Evolutionary conservation across 2,329 filamentous ascomycete species (phyloP).

Genomic region (Golovinomyces cichoracearum): DNA sequence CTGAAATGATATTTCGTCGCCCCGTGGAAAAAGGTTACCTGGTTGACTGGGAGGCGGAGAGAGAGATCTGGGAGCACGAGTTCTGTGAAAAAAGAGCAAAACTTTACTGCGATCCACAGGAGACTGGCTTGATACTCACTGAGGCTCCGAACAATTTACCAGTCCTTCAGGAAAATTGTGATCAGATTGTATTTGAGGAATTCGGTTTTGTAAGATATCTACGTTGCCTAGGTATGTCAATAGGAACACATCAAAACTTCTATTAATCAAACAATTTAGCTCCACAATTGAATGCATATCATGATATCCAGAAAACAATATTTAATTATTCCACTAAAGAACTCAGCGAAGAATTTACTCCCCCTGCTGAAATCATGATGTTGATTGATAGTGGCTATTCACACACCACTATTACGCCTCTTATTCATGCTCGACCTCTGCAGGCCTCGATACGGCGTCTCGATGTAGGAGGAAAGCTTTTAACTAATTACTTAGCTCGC

Average conservation of each 20-base stretch:
- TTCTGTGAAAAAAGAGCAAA: conserved; percentile 48
- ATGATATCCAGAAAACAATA: conserved; percentile 38
- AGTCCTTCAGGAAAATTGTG: conserved; percentile 63
- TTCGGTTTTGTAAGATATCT: conserved; percentile 79
- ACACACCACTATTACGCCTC: conserved; percentile 68
- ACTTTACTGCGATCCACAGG: conserved; percentile 44
- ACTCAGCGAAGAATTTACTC: conserved; percentile 17
- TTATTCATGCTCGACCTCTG: conserved; percentile 55
- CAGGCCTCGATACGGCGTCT: conserved; percentile 62
- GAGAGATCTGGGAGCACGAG: conserved; percentile 81
- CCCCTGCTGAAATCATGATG: conserved; percentile 57
- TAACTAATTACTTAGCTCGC: conserved; percentile 81
- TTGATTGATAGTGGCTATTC: conserved; percentile 83
- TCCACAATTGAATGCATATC: conserved; percentile 55
- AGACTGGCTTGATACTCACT: conserved; percentile 61
- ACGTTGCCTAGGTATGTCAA: conserved; percentile 36
- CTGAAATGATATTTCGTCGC: conserved; percentile 61
- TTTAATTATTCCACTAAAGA: conserved; percentile 33
- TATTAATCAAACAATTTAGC: conserved; percentile 20
- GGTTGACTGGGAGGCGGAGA: conserved; percentile 90
- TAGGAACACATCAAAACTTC: background rate
- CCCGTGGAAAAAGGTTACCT: conserved; percentile 87
- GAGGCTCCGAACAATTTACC: conserved; percentile 68
- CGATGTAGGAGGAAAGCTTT: conserved; percentile 71
- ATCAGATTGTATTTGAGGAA: conserved; percentile 94